phyloP scores from a whole-genome alignment of 73 alveolate species.

The Paramecium octaurelia region DNA sequence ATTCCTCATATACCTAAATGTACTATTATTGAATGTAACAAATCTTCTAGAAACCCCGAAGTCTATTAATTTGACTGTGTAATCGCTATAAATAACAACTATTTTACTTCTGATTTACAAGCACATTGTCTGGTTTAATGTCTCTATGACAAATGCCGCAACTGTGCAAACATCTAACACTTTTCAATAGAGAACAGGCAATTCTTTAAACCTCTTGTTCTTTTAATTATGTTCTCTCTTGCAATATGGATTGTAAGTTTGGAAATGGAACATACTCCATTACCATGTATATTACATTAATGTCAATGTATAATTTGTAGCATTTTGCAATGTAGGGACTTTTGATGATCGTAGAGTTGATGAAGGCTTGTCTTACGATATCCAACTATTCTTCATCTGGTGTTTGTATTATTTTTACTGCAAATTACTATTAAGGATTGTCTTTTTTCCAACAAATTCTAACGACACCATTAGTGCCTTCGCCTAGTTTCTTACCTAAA shows the following conservation, averaged over 20 bases:
- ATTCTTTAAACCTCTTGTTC: not conserved
- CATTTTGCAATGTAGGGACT: conserved; percentile 30
- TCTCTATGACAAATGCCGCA: conserved; percentile 44
- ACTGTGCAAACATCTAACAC: not conserved
- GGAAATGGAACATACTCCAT: conserved; percentile 43
- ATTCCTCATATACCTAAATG: not conserved
- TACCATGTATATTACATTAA: not conserved
- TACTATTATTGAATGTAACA: not conserved
- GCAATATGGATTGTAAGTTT: not conserved
- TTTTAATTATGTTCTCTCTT: not conserved
- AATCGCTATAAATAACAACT: conserved; percentile 14
- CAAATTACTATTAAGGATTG: not conserved
- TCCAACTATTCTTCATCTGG: conserved; percentile 34
- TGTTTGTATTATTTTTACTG: conserved; percentile 9
- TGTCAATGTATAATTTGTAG: conserved; percentile 5
- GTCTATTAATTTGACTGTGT: conserved; percentile 15
- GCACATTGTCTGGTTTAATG: conserved; percentile 27
- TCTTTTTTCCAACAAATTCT: conserved; percentile 35
- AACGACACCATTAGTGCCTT: conserved; percentile 35
- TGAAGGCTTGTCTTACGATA: not conserved
- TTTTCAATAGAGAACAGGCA: not conserved
- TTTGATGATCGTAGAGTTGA: not conserved
- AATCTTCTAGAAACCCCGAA: conserved; percentile 50
- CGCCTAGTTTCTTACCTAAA: conserved; percentile 19
- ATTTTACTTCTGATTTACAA: not conserved